phyloP scores from a whole-genome alignment of 169 alveolate species.

The Babesia divergens region DNA sequence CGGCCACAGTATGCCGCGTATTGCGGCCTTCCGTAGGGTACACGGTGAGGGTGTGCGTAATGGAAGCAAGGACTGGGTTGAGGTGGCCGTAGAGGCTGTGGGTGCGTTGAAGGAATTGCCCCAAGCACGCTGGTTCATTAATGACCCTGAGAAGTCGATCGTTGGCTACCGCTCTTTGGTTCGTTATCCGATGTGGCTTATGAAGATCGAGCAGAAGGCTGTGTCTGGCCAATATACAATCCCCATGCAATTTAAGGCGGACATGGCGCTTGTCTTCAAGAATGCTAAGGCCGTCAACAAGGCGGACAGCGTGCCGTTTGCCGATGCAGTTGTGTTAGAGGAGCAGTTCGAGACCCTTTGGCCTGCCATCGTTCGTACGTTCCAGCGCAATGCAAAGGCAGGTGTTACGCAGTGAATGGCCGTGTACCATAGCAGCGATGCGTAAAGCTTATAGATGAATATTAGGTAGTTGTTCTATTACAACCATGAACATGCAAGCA shows the following conservation, averaged over 20 bases:
- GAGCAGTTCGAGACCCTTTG: constrained; percentile 64
- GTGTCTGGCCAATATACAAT: constrained; percentile 44
- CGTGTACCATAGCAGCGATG: too few species aligned
- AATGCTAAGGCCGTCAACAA: constrained; percentile 61
- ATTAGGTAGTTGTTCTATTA: too few species aligned
- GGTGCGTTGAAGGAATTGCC: constrained; percentile 70
- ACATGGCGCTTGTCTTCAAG: constrained; percentile 60
- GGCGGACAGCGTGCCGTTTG: constrained; percentile 57
- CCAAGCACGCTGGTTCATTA: constrained; percentile 69
- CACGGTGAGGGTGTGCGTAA: constrained; percentile 52
- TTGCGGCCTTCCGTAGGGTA: constrained; percentile 49
- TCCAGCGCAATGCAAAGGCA: constrained; percentile 44
- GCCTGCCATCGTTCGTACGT: constrained; percentile 63
- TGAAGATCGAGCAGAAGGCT: constrained; percentile 64
- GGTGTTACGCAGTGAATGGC: background rate
- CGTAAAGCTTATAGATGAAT: too few species aligned
- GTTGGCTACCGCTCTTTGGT: constrained; percentile 61
- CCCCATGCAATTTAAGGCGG: constrained; percentile 75
- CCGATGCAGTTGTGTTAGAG: constrained; percentile 46
- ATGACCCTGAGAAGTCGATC: constrained; percentile 69
- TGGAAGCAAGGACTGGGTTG: constrained; percentile 57
- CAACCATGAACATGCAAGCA: too few species aligned
- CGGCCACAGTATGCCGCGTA: constrained; percentile 59
- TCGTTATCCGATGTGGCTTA: constrained; percentile 70
- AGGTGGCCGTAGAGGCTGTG: constrained; percentile 70